Conservation (phyloP, 2,329 filamentous ascomycete genomes). For the Aureobasidium sp. region DNA sequence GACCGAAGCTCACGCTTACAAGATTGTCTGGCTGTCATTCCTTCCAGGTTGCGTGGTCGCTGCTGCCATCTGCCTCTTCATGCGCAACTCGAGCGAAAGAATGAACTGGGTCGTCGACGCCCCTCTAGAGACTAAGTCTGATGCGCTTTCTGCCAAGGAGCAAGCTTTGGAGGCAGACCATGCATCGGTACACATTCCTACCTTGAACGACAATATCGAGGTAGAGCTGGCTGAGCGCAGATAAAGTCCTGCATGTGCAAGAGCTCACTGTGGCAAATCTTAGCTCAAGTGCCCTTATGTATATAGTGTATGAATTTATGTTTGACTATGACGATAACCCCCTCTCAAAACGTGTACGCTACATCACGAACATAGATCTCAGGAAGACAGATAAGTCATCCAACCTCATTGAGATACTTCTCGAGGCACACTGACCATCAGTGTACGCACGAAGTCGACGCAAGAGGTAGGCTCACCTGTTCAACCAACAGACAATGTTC, state of each 20-base stretch:
- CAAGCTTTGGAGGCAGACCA: neutral
- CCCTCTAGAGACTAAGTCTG: neutral
- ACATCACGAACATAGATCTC: no score
- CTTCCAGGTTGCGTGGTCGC: neutral
- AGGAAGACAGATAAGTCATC: no score
- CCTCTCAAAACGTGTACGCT: neutral
- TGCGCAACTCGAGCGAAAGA: conserved; percentile 1
- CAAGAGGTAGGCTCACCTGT: no score
- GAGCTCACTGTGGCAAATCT: neutral
- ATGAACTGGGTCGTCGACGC: conserved; percentile 13
- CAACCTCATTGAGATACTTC: no score
- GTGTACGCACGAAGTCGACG: no score
- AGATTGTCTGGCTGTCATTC: neutral
- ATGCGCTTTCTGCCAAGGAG: neutral
- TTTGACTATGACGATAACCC: neutral
- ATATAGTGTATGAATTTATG: conserved; percentile 6
- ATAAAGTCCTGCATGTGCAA: neutral
- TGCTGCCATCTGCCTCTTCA: neutral
- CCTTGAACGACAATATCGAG: neutral
- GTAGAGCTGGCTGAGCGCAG: neutral
- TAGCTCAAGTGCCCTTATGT: neutral
- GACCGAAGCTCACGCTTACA: conserved; percentile 4
- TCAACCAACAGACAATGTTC: no score
- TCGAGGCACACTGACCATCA: no score
- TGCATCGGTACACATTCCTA: neutral